Evolutionary conservation across 768 basidiomycete species (phyloP).

Genomic region (Cyathus striatus): DNA sequence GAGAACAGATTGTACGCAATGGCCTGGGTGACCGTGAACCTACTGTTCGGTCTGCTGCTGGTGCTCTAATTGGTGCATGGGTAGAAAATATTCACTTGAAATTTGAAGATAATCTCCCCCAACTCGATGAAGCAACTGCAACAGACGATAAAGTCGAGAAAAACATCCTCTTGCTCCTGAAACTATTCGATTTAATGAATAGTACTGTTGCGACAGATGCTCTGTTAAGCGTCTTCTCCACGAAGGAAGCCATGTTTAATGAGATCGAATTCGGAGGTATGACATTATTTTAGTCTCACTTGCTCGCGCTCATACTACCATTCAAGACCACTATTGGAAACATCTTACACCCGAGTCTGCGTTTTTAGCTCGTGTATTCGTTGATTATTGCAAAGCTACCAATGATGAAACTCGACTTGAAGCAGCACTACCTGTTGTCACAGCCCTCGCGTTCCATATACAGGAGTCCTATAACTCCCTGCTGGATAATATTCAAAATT

Average conservation of each 20-base stretch:
- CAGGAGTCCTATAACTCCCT: conserved; percentile 63
- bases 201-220: conserved; percentile 69
- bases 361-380: conserved; percentile 79
- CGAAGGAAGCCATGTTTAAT: conserved; percentile 60
- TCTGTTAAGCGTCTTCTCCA: conserved; percentile 65
- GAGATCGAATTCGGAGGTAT: conserved; percentile 65
- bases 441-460: conserved; percentile 70
- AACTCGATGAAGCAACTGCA: conserved; percentile 5
- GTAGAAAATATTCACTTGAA: conserved; percentile 50
- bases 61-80: conserved; percentile 71
- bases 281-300: conserved; percentile 10
- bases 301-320: not conserved
- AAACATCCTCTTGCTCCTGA: conserved; percentile 43
- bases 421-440: conserved; percentile 76
- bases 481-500: conserved; percentile 14
- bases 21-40: conserved; percentile 86
- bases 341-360: conserved; percentile 67
- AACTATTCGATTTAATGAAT: conserved; percentile 55
- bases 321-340: conserved; percentile 67
- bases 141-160: conserved; percentile 19
- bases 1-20: conserved; percentile 73
- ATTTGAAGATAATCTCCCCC: conserved; percentile 27
- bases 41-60: conserved; percentile 66
- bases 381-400: conserved; percentile 65
- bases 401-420: conserved; percentile 64